Evolutionary conservation across 2,329 filamentous ascomycete species (phyloP).

Genomic region (Ascochyta lentis): DNA sequence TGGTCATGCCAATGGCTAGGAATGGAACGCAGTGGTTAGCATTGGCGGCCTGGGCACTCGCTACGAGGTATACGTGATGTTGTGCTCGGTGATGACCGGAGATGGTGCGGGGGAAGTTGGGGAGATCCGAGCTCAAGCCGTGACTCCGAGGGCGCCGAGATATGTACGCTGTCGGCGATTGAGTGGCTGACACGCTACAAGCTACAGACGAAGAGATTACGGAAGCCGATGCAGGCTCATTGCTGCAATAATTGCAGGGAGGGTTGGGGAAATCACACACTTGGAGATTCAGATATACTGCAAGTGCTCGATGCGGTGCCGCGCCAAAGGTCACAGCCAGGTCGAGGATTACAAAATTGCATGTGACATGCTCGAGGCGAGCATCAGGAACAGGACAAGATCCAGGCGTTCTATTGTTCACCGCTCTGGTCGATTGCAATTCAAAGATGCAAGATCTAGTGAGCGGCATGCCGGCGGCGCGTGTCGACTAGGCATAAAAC

Average conservation of each 20-base stretch:
- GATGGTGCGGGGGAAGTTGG: neutral
- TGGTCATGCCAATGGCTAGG: too few relatives aligned
- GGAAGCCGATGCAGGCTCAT: too few relatives aligned
- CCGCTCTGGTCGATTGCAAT: neutral
- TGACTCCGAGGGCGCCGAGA: slow-evolving; percentile 5
- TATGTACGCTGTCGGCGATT: neutral
- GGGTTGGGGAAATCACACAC: too few relatives aligned
- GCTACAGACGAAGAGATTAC: too few relatives aligned
- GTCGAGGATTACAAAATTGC: neutral
- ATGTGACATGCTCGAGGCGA: slow-evolving; percentile 3
- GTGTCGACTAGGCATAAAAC: neutral
- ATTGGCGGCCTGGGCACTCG: neutral
- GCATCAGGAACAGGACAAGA: neutral
- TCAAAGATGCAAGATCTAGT: neutral
- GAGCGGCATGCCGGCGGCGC: slow-evolving; percentile 3
- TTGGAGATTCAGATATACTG: too few relatives aligned
- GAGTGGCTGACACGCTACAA: too few relatives aligned
- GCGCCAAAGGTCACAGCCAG: neutral
- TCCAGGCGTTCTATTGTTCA: neutral
- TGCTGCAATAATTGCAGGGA: too few relatives aligned
- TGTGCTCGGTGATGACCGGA: neutral
- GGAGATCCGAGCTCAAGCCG: slow-evolving; percentile 6
- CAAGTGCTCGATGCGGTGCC: neutral
- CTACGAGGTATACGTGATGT: neutral
- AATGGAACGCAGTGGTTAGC: too few relatives aligned